These are phyloP conservation scores for Terana coerulea DNA, from an alignment of 768 basidiomycete genomes.

Conservation along the genomic window DNA sequence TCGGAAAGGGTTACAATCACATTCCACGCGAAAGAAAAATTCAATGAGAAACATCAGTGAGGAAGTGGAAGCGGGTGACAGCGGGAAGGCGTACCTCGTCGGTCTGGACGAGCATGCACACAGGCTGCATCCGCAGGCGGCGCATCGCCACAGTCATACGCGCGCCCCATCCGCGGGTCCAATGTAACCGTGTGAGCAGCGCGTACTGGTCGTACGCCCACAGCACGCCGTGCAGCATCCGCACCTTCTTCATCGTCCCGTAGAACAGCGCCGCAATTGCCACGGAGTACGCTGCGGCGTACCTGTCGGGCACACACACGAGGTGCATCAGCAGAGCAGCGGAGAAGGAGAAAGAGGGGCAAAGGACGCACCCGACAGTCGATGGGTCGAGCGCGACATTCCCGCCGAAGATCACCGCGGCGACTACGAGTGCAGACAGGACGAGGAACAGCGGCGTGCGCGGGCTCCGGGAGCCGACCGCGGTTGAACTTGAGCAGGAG, in stretches of 20 bases:
- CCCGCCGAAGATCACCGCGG: slow-evolving; percentile 46
- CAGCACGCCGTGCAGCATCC: slow-evolving; percentile 47
- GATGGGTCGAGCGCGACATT: slow-evolving; percentile 56
- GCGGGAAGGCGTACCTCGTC: slow-evolving; percentile 50
- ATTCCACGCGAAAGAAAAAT: background rate
- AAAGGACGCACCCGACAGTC: no score
- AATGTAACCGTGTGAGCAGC: slow-evolving; percentile 36
- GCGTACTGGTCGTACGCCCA: slow-evolving; percentile 65
- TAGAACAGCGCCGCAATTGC: slow-evolving; percentile 45
- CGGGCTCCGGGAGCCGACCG: slow-evolving; percentile 46
- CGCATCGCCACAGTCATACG: slow-evolving; percentile 43
- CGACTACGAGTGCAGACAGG: slow-evolving; percentile 39
- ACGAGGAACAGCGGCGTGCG: slow-evolving; percentile 40
- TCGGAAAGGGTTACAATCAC: background rate
- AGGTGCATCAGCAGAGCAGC: no score
- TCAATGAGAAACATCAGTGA: no score
- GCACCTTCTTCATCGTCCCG: slow-evolving; percentile 50
- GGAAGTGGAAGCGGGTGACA: no score
- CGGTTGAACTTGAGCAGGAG: slow-evolving; percentile 64
- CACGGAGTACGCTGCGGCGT: slow-evolving; percentile 57
- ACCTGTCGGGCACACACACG: no score
- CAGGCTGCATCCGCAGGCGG: slow-evolving; percentile 45
- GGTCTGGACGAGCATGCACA: slow-evolving; percentile 58
- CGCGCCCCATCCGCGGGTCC: slow-evolving; percentile 39
- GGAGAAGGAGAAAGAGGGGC: no score